Evolutionary conservation across 1,284 basidiomycete genomes (phyloP), one percentile per base, ranked within the genome.

Genomic region (Hemileia vastatrix): DNA sequence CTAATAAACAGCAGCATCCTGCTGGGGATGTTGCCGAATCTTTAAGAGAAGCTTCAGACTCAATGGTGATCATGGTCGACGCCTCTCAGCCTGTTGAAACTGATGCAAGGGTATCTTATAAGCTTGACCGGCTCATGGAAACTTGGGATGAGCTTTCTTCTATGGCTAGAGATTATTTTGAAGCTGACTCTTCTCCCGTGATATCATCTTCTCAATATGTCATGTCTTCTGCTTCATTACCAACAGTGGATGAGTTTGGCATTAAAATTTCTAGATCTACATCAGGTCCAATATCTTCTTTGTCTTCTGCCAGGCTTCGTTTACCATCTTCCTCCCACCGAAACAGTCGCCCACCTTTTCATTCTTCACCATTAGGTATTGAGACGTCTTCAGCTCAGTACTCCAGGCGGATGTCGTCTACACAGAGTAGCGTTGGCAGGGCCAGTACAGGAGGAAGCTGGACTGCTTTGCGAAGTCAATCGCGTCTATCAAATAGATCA

Each of bases 111-210:
- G 59, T 61, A 48, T 43, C 33, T 48, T 61, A 54, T 21, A 51
- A 61, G 19, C 6, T 54, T 11, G 52, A 27, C 27, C 59, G 59
- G 13, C 44, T 52, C 2, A 48, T 18, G 15, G 44, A 61, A 36
- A 61, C 59, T 21, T 61, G 59, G 59, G 52, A 52, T 5, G 59
- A 61, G 23, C 47, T 61, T 19, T 6, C 36, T 24, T 43, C 50
- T 36, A 54, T 61, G 43, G 31, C 13, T 27, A 33, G 49, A 53
- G 33, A 36, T 21, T 23, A 50, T 50, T 24, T 21, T 19, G 48
- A 50, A 13, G 13, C 15, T 24, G 15, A 50, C 13, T 13, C 48
- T 21, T 23, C 4, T 50, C n/a, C 48, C 4, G 13, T 23, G 48
- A 13, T 13, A 18, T 24, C 5, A 13, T 13, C 23, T n/a, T n/a